Evolutionary conservation across 1,284 basidiomycete species (phyloP).

Genomic region (Fomitopsis betulina): DNA sequence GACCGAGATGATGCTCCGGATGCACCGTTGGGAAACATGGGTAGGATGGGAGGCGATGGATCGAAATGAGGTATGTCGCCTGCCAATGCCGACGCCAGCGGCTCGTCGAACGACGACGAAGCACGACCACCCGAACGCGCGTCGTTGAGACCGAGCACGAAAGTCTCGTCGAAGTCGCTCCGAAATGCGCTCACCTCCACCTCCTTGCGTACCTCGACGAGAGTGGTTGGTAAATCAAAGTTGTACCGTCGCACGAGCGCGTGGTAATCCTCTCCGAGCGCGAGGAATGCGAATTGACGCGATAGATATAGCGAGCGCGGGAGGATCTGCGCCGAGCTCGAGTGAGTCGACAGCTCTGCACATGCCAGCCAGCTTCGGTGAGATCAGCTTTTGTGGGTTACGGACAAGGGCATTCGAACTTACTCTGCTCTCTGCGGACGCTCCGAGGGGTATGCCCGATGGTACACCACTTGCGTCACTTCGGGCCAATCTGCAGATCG

Average conservation of each 20-base stretch:
- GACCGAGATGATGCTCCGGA: conserved; percentile 36
- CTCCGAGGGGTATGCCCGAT: conserved; percentile 1
- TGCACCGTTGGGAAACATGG: conserved; percentile 75
- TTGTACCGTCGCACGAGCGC: conserved; percentile 67
- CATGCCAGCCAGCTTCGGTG: conserved; percentile 58
- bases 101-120: conserved; percentile 70
- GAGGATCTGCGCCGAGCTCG: conserved; percentile 50
- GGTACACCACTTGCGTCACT: conserved; percentile 37
- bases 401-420: conserved; percentile 10
- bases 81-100: conserved; percentile 68
- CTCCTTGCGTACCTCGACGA: conserved; percentile 68
- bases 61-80: conserved; percentile 53
- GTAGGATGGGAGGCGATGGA: conserved; percentile 49
- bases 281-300: conserved; percentile 77
- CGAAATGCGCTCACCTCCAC: conserved; percentile 60
- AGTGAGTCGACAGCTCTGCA: conserved; percentile 76
- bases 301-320: conserved; percentile 76
- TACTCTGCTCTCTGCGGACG: conserved; percentile 21
- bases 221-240: conserved; percentile 53
- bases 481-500: conserved; percentile 50
- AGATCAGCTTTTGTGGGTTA: conserved; percentile 1
- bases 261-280: conserved; percentile 75
- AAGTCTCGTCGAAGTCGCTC: conserved; percentile 38
- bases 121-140: conserved; percentile 34
- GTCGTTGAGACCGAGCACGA: conserved; percentile 45